A percentile compares a stretch with the other conserved stretches of the same genome.
phyloP scores from a whole-genome alignment of 495 filamentous ascomycete species.

The Xylaria flabelliformis region DNA sequence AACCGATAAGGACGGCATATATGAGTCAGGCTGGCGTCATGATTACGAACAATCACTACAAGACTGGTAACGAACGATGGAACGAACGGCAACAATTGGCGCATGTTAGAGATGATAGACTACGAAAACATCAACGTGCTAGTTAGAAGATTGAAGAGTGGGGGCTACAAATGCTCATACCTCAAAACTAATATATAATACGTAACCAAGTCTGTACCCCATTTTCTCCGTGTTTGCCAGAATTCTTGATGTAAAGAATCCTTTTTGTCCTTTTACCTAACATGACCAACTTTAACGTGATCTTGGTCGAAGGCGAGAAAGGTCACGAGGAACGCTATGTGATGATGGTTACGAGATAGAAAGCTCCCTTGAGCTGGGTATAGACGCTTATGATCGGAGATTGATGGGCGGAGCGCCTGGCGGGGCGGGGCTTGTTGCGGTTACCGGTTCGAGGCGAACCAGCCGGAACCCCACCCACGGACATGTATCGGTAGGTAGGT shows the following conservation, averaged over 20 bases:
- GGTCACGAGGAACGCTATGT: conserved; percentile 25
- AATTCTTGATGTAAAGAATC: background rate
- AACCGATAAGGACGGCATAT: background rate
- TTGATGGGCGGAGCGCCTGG: background rate
- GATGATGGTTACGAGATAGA: conserved; percentile 38
- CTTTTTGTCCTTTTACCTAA: conserved; percentile 15
- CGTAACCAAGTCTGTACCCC: background rate
- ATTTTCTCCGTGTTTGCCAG: background rate
- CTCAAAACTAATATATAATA: conserved; percentile 15
- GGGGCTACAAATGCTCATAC: background rate
- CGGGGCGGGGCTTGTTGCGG: conserved; percentile 1
- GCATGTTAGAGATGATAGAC: conserved; percentile 21
- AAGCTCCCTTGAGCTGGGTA: conserved; percentile 24
- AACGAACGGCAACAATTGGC: background rate
- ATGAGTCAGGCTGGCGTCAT: background rate
- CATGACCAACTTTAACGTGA: background rate
- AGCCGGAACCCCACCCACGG: background rate
- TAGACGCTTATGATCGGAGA: conserved; percentile 20
- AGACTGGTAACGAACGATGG: background rate
- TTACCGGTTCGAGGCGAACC: background rate
- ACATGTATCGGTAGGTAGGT: background rate
- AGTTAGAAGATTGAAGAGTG: background rate
- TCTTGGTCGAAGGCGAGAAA: background rate
- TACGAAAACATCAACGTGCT: background rate
- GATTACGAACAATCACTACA: background rate